Evolutionary conservation across 1,284 basidiomycete genomes (phyloP).

Genomic region (Fomitopsis palustris): DNA sequence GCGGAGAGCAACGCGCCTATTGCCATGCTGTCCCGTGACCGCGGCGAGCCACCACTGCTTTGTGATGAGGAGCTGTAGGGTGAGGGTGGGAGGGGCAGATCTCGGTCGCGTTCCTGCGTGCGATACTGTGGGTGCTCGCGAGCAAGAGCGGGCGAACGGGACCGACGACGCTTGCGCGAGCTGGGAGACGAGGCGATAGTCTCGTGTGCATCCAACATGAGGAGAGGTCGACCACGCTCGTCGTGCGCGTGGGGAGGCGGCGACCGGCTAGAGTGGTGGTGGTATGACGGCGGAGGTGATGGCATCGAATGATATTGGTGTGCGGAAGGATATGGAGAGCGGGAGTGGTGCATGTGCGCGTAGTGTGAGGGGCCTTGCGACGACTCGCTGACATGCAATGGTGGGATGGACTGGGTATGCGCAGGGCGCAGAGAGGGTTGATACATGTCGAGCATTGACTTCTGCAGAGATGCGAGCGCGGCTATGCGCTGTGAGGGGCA

Average conservation of each 20-base stretch:
- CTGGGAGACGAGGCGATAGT: constrained; percentile 9
- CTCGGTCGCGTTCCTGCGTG: constrained; percentile 6
- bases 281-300: constrained; percentile 25
- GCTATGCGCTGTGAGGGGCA: constrained; percentile 54
- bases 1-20: constrained; percentile 46
- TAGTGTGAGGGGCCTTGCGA: constrained; percentile 7
- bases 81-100: constrained; percentile 23
- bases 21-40: constrained; percentile 31
- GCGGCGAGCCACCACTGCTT: constrained; percentile 27
- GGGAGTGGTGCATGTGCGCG: constrained; percentile 11
- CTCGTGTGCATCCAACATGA: neutral
- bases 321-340: neutral
- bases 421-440: constrained; percentile 22
- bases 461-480: constrained; percentile 63
- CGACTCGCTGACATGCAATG: constrained; percentile 17
- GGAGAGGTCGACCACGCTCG: neutral
- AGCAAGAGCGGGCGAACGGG: constrained; percentile 21
- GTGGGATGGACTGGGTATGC: constrained; percentile 11
- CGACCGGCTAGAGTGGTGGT: constrained; percentile 24
- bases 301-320: constrained; percentile 21
- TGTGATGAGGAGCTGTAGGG: constrained; percentile 28
- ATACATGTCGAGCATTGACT: constrained; percentile 64
- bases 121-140: constrained; percentile 10
- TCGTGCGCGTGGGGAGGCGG: neutral
- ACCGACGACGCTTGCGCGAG: constrained; percentile 26